Evolutionary conservation across 75 land plant species (phyloP).

Genomic region (Larix kaempferi): DNA sequence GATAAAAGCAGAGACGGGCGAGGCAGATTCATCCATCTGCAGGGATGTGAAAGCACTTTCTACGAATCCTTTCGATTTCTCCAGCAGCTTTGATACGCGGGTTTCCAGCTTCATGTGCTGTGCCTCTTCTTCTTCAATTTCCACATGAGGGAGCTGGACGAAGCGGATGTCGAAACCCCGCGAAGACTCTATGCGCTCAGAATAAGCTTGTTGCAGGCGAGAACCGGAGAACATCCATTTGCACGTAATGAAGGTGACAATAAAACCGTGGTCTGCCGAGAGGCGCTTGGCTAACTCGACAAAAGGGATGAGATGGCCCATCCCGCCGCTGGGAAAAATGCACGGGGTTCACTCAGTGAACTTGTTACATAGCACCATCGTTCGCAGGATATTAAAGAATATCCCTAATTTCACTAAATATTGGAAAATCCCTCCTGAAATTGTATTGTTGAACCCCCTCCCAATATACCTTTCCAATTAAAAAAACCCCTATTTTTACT

Average conservation of each 20-base stretch:
- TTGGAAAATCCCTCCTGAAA: no score
- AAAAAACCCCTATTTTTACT: no score
- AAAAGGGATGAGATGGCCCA: constrained; percentile 68
- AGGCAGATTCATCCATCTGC: not conserved
- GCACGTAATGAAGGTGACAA: constrained; percentile 23
- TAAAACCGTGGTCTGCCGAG: constrained; percentile 23
- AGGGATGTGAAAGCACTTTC: not conserved
- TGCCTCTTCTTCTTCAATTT: not conserved
- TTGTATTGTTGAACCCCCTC: no score
- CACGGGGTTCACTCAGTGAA: no score
- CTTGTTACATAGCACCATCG: no score
- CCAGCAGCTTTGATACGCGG: not conserved
- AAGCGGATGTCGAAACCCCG: not conserved
- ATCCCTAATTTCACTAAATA: no score
- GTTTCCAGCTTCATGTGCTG: not conserved
- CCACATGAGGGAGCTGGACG: not conserved
- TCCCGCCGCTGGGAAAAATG: constrained; percentile 31
- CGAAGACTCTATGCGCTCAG: not conserved
- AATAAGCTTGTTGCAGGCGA: not conserved
- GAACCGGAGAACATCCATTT: not conserved
- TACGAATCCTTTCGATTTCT: not conserved
- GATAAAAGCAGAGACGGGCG: constrained; percentile 4
- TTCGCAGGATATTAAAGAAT: no score
- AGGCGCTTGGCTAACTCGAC: constrained; percentile 55
- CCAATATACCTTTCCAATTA: no score